phyloP scores from a whole-genome alignment of 768 basidiomycete genomes.

The Ramaria sp. region DNA sequence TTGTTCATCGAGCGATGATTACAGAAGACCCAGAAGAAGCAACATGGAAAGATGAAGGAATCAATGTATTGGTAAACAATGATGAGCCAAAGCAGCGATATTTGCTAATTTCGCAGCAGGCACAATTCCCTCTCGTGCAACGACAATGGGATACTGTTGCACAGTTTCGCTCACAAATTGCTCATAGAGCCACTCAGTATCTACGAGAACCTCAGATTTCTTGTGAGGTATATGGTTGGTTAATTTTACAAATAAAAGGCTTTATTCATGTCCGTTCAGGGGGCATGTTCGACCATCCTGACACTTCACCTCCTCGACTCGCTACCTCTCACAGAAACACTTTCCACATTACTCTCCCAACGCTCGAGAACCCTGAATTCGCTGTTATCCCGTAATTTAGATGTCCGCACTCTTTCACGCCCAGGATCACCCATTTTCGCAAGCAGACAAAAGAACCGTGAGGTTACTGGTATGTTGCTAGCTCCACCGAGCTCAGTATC shows the following conservation, averaged over 20 bases:
- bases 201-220: constrained; percentile 51
- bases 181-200: constrained; percentile 77
- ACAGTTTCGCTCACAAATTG: constrained; percentile 81
- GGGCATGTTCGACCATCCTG: constrained; percentile 65
- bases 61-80: constrained; percentile 48
- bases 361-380: constrained; percentile 47
- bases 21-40: constrained; percentile 52
- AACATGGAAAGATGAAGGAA: constrained; percentile 44
- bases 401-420: not conserved
- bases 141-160: constrained; percentile 89
- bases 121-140: constrained; percentile 79
- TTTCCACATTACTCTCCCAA: constrained; percentile 62
- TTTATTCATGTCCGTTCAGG: constrained; percentile 28
- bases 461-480: constrained; percentile 6
- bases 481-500: not conserved
- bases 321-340: constrained; percentile 60
- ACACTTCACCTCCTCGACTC: constrained; percentile 87
- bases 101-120: constrained; percentile 29
- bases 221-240: constrained; percentile 33
- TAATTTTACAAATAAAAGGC: not conserved
- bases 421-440: not conserved
- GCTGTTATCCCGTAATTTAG: constrained; percentile 20
- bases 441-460: constrained; percentile 20
- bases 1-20: constrained; percentile 68
- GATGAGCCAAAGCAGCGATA: not conserved